Conservation (phyloP, 768 basidiomycete species). For the Xanthoconium purpureum region DNA sequence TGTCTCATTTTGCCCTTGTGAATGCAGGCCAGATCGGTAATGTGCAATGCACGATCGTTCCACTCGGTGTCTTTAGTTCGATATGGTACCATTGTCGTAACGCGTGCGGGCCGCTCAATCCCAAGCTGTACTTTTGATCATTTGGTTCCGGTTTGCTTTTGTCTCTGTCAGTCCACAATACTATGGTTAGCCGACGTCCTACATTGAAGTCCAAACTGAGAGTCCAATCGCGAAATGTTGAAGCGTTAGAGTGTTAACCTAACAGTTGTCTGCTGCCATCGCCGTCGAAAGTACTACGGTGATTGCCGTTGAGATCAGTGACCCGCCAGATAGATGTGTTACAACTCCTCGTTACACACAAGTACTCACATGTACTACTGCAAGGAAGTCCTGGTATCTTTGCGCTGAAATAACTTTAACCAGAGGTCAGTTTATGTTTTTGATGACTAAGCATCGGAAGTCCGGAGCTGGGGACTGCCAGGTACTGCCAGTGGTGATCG, state of each 20-base stretch:
- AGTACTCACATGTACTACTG: not conserved
- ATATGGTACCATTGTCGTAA: not conserved
- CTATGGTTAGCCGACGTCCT: not conserved
- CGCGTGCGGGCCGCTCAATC: too few relatives aligned
- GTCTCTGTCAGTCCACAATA: not conserved
- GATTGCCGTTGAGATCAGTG: not conserved
- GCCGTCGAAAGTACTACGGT: not conserved
- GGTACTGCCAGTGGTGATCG: too few relatives aligned
- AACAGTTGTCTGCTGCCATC: not conserved
- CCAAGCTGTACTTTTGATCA: not conserved
- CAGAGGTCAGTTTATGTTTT: too few relatives aligned
- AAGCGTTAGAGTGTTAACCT: too few relatives aligned
- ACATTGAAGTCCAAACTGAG: not conserved
- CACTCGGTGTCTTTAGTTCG: conserved; percentile 3
- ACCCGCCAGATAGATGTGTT: too few relatives aligned
- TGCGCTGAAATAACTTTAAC: too few relatives aligned
- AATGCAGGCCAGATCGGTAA: not conserved
- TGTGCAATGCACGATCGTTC: not conserved
- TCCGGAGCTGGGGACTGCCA: too few relatives aligned
- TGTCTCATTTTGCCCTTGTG: conserved; percentile 19
- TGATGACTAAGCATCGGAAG: too few relatives aligned
- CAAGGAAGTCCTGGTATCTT: too few relatives aligned
- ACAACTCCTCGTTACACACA: not conserved
- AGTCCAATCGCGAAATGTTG: not conserved
- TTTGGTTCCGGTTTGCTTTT: not conserved